Base-by-base conservation (phyloP, 139 green algal species). In the Chlorella ohadii region DNA sequence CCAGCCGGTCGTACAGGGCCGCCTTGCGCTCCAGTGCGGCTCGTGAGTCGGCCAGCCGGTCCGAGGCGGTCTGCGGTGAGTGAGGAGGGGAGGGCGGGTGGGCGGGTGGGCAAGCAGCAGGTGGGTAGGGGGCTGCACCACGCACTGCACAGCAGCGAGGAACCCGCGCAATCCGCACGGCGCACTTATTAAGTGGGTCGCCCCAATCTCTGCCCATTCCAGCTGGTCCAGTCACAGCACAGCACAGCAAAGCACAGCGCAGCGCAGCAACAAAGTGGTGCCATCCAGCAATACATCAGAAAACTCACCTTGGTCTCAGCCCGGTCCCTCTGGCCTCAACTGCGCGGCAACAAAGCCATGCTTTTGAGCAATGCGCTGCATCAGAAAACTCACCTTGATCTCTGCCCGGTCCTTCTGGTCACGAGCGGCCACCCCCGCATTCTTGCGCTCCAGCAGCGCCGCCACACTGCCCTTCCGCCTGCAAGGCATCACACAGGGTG, bases 11-110 rank as follows among this genome's bases (percentile, higher is more conserved):
- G 71, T 98, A 98, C 25, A 98, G 83, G n/a, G 86, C 83, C 5
- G 94, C 92, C 72, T 98, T 98, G 19, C 90, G 85, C 82, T 97
- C 91, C 34, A 98, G 86, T 2, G 95, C 95, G 0, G 90, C 91
- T 17, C 89, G 89, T 25, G 81, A 88, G 33, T 94, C 90, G 0
- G 44, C 57, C 25, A 88, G 28, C 34, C 66, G 39, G 80, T 90
- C 85, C 0, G 56, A 56, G 31, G 72, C 16, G 9, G 83, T 92
- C 87, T 91, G 75, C 81, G 84, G 25, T 56, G 20, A 36, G 56
- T 0, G 55, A 7, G 6, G 56, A 15, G 64, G 39, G 38, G 3
- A 66, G 81, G 51, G 55, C 4, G 41, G 55, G 20, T 31, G 2
- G 28, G 41, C 12, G 41, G 31, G n/a, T 11, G 75, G 75, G 23